Evolutionary conservation across 2,329 filamentous ascomycete species (phyloP), one percentile per base, ranked within the genome.

Genomic region (Rhytidhysteron rufulum): DNA sequence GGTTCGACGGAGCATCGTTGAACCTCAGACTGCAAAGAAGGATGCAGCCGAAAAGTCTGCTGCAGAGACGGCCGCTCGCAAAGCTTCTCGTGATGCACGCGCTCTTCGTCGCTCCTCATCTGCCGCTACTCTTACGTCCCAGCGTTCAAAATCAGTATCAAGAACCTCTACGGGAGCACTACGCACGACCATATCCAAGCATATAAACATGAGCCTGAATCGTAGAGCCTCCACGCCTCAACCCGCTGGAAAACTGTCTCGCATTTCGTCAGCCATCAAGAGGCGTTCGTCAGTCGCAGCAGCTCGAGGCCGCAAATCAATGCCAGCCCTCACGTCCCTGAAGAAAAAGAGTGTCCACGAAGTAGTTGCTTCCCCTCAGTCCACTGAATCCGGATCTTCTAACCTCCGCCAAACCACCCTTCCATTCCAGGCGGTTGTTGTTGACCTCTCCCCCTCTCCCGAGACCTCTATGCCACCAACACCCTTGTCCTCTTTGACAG

Each of bases 11-110:
- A 47, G 50, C 13, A 15, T 51, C 11, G 50, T 51, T 8, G 39
- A 51, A 33, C 47, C 40, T 11, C 43, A 31, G 15, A 31, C 44
- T 31, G 55, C 49, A 6, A 55, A 48, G 31, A 54, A 51, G 21
- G 50, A 54, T 38, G 52, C 47, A 38, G 55, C 58, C 18, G 51
- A 58, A 20, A 48, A 47, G 37, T 49, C 57, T 13, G 57, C 55
- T 22, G 55, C 41, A 13, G 53, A 58, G 19, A 52, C 53, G 13
- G 56, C 53, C 3, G 54, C 57, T 15, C 57, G 62, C 31, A 53
- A 48, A 4, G 54, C 54, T 16, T 62, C 59, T 11, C 62, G 62
- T 6, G 53, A 62, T 31, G 50, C 52, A 33, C 60, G 62, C 20
- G 60, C 60, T 11, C 33, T 56, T 31, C 57, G 57, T 32, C 54